Conservation (phyloP, 192 early-diverging fungal genomes). For the Coemansia sp. region DNA sequence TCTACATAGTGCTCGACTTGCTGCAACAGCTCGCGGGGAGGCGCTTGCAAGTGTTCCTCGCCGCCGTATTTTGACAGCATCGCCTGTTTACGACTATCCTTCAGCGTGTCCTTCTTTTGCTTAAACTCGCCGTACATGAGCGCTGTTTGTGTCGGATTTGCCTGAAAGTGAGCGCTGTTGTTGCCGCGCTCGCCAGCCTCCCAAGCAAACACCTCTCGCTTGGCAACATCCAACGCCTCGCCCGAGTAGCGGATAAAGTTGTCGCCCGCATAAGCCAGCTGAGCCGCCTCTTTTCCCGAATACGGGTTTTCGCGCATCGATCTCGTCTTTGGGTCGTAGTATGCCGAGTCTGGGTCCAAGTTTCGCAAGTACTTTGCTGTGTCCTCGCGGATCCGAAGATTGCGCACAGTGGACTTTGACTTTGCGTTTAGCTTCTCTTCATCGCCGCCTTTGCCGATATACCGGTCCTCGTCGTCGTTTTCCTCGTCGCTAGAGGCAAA, state of each 20-base stretch:
- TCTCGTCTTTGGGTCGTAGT: constrained; percentile 99
- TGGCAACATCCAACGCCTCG: constrained; percentile 79
- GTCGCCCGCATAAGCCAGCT: constrained; percentile 77
- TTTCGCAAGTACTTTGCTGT: constrained; percentile 99
- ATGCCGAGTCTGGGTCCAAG: constrained; percentile 90
- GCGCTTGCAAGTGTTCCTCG: constrained; percentile 88
- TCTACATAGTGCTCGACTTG: constrained; percentile 96
- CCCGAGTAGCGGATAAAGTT: constrained; percentile 93
- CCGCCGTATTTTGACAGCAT: constrained; percentile 94
- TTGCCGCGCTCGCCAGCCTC: constrained; percentile 85
- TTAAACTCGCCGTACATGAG: constrained; percentile 89
- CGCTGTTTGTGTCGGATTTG: constrained; percentile 95
- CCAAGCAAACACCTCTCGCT: constrained; percentile 94
- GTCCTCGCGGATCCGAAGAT: constrained; percentile 98
- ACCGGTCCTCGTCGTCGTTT: constrained; percentile 86
- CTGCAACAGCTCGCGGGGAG: constrained; percentile 89
- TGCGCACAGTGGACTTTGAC: constrained; percentile 91
- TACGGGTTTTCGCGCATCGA: constrained; percentile 99
- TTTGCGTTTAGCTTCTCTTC: constrained; percentile 88
- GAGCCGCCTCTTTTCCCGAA: constrained; percentile 64
- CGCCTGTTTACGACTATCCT: constrained; percentile 71
- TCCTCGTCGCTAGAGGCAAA: constrained; percentile 71
- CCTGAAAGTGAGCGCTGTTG: constrained; percentile 81
- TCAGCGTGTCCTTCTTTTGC: constrained; percentile 78
- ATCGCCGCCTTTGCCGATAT: constrained; percentile 67